These are phyloP conservation scores for Solanum rostratum DNA, from an alignment of 257 asterid genomes.

Conservation along the genomic window DNA sequence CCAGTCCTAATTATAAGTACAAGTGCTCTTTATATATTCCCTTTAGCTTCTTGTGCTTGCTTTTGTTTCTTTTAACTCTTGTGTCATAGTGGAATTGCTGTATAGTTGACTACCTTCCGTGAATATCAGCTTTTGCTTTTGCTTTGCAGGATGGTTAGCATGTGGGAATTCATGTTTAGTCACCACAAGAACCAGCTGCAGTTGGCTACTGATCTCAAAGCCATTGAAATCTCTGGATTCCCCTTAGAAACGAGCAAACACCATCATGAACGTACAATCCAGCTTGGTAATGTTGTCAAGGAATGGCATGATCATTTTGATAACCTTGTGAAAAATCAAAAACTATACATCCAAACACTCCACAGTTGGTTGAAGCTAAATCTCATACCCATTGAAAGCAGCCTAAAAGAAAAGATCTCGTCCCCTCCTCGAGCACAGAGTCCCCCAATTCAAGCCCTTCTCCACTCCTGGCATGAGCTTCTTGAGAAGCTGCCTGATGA, in stretches of 20 bases:
- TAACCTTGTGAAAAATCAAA: constrained; percentile 55
- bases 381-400: constrained; percentile 78
- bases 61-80: not conserved
- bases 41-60: not conserved
- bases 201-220: constrained; percentile 55
- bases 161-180: constrained; percentile 78
- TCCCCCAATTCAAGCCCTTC: constrained; percentile 78
- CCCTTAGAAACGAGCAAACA: constrained; percentile 68
- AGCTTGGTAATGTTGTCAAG: constrained; percentile 55
- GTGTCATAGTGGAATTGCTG: not conserved
- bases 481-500: constrained; percentile 94
- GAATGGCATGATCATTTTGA: constrained; percentile 75
- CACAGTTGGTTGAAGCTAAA: constrained; percentile 78
- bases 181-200: constrained; percentile 63
- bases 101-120: not conserved
- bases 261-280: constrained; percentile 75
- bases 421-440: constrained; percentile 47
- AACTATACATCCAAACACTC: constrained; percentile 49
- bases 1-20: not conserved
- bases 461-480: constrained; percentile 68
- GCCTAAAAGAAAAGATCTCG: constrained; percentile 52
- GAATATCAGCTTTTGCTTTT: not conserved
- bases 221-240: constrained; percentile 46
- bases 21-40: not conserved
- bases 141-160: constrained; percentile 67